Evolutionary conservation across 495 filamentous ascomycete species (phyloP), one percentile per base, ranked within the genome.

Genomic region (Penicilliopsis zonata): DNA sequence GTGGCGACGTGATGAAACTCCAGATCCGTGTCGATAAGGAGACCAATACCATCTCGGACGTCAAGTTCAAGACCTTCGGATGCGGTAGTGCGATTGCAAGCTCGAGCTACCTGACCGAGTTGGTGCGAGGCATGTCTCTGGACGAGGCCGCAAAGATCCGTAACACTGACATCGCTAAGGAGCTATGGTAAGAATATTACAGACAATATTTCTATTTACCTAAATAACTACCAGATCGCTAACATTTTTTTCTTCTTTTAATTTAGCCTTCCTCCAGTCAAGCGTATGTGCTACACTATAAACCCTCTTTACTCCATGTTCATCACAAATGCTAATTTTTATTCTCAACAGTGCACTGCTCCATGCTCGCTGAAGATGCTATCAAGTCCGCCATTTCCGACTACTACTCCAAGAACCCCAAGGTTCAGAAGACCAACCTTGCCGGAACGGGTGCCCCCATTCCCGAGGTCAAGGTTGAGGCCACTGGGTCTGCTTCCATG

Each of bases 11-110:
- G 42, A 99, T 99, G 83, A 94, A 94, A 56, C 76, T 99, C 25
- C 87, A 99, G 65, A 99, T 99, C 59, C 80, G 84, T 34, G 92
- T 99, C 44, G 85, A 96, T 61, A 82, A 83, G 31, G 70, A 77
- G 22, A 81, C 76, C 52, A 79, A 92, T 49, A 86, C 76, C 34
- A 99, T 99, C 56, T 74, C 72, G 40, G 92, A 99, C 40, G 86
- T 94, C 44, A 86, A 87, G 54, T 94, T 92, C 72, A 93, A 99
- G 76, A 96, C 92, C 0, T 99, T 99, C 53, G 92, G 92, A 12
- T 99, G 92, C 55, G 92, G 92, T 12, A 85, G 78, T 25, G 92
- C 92, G 19, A 99, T 99, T 55, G 86, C 86, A 21, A 84, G 78
- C 18, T 84, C 76, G 9, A 85, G 78, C 41, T 95, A 95, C 48